Evolutionary conservation across 2,329 filamentous ascomycete species (phyloP), one percentile per base, ranked within the genome.

Genomic region (Beauveria medogensis): DNA sequence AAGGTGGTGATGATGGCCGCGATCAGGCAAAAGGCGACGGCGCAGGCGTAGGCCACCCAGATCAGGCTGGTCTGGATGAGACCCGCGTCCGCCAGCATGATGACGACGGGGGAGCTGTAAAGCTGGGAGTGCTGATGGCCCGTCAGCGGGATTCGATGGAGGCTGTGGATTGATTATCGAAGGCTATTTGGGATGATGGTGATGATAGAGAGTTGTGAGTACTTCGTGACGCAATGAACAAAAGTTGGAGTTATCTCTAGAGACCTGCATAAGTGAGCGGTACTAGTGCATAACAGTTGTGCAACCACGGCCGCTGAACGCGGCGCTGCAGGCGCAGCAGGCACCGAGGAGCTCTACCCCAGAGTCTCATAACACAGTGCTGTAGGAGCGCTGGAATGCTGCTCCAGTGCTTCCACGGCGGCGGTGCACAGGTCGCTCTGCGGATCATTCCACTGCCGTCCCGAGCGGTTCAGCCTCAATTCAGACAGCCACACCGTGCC

Each of bases 21-120:
- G 65, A 88, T 77, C 56, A 96, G 83, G 64, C 93, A 85, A 60
- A 96, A 77, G 63, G 74, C 87, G 55, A 97, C 81, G 60, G 90
- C 92, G 63, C 93, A 83, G 63, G 88, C 91, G 74, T 97, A 99
- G 59, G 92, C 85, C 64, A 94, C 87, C 94, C 94, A 99, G 74
- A 97, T 97, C 66, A 97, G 82, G 70, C 90, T 91, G 60, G 89
- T 89, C 73, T 95, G 92, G 64, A 97, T 84, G 71, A 94, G 80
- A 69, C 80, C 81, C 64, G 80, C 79, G 69, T 73, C 68, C 65
- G 75, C 75, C 74, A 57, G 22, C 55, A 76, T 76, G 63, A 59
- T 51, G 44, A 51, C 46, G 55, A 22, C 41, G 41, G 12, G 37
- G 54, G 16, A 5, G 34, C n/a, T 34, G 28, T 24, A 26, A 26